phyloP scores from a whole-genome alignment of 2,329 filamentous ascomycete genomes.

The Paecilomyces niveus region DNA sequence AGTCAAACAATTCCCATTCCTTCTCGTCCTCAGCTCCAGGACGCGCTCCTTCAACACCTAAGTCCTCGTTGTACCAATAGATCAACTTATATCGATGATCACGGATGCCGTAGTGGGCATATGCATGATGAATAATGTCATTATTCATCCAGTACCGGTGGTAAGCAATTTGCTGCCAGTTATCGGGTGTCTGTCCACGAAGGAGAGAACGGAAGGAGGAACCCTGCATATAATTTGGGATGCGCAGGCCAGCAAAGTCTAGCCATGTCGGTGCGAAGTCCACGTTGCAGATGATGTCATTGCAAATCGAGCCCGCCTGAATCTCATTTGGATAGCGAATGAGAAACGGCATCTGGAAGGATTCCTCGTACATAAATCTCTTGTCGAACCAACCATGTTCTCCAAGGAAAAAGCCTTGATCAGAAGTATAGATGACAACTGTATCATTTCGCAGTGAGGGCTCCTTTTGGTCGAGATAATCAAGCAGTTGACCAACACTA shows the following conservation, averaged over 20 bases:
- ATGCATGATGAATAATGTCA: slow-evolving; percentile 44
- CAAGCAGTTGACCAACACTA: slow-evolving; percentile 43
- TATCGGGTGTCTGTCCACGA: slow-evolving; percentile 28
- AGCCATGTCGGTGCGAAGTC: slow-evolving; percentile 49
- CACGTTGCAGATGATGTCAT: slow-evolving; percentile 48
- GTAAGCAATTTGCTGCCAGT: slow-evolving; percentile 48
- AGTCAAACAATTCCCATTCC: slow-evolving; percentile 52
- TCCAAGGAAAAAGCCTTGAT: slow-evolving; percentile 51
- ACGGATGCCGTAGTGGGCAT: slow-evolving; percentile 48
- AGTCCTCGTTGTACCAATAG: slow-evolving; percentile 49
- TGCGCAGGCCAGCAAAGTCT: slow-evolving; percentile 35
- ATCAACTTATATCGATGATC: slow-evolving; percentile 50
- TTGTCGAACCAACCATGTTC: slow-evolving; percentile 55
- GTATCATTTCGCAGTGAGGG: slow-evolving; percentile 36
- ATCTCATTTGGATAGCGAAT: slow-evolving; percentile 42
- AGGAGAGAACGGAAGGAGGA: slow-evolving; percentile 36
- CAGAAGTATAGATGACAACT: slow-evolving; percentile 48
- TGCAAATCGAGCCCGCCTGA: slow-evolving; percentile 28
- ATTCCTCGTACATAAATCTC: slow-evolving; percentile 53
- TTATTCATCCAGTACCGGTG: slow-evolving; percentile 53
- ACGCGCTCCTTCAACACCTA: slow-evolving; percentile 36
- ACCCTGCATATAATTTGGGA: slow-evolving; percentile 49
- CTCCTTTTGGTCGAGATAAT: slow-evolving; percentile 39
- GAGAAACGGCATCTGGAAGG: slow-evolving; percentile 51
- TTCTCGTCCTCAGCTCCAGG: slow-evolving; percentile 35